Base-by-base conservation (phyloP, 768 basidiomycete genomes). In the Lactarius sp. region DNA sequence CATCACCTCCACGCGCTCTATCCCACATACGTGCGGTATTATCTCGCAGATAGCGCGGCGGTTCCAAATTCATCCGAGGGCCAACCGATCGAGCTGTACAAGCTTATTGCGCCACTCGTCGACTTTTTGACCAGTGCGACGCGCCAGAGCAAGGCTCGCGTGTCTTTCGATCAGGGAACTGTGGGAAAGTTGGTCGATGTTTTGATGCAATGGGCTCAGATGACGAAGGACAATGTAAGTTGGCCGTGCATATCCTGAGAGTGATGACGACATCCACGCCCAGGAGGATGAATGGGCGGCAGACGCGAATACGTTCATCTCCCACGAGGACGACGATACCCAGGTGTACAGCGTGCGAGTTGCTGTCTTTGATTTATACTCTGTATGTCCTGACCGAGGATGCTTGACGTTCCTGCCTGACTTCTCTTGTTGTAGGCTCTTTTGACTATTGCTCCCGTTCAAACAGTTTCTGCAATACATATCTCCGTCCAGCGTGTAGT, bases 261-360 rank as follows among this genome's bases (percentile, higher is more conserved):
- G 37, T 61, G 49, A 47, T 13, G 54, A 59, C 62, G 33, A 34
- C 46, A 54, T 44, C 34, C 36, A 22, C 12, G 16, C 52, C 13
- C 65, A 98, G 94, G 94, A 94, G 71, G 92, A 94, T 36, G 88
- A 85, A 16, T 98, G 96, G 96, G 83, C 85, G 2, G 83, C 80
- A 58, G 90, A 97, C 69, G 86, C 92, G 4, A 98, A 98, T 68
- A 85, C 88, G 3, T 98, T 98, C 70, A 86, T 98, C 36, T 88
- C 89, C 31, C 93, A 98, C 71, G 95, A 98, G 70, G 93, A 97
- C 59, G 96, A 98, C 64, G 94, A 96, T 65, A 86, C 86, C 1
- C 85, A 90, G 58, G 72, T 80, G 2, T 95, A 94, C 71, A 91
- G 90, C 59, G 81, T 93, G 39, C 82, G 97, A 41, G 83, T 92